Evolutionary conservation across 2,329 filamentous ascomycete genomes (phyloP), one percentile per base, ranked within the genome.

Genomic region (Raffaelea deltoideospora): DNA sequence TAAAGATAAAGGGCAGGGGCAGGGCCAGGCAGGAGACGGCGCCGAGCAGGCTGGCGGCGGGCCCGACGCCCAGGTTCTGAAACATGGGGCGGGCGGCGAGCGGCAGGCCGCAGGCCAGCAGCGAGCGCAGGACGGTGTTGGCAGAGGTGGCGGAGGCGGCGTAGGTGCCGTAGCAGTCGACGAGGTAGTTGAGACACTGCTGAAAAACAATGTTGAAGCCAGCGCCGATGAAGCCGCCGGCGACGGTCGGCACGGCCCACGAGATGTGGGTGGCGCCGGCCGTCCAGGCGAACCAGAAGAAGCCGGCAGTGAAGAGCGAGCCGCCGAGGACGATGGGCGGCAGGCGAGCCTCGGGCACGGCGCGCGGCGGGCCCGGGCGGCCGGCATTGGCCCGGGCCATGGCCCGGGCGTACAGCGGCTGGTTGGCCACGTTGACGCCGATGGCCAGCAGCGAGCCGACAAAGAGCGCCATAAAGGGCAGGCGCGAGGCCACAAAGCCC

Each of bases 81-180:
- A 77, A 81, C 69, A 81, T 73, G 32, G 63, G 57, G 9, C 65
- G 52, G 0, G 69, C 76, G 31, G 67, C 67, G 4, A 81, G 56
- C 0, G 76, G 76, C 1, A 79, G 58, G 3, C 71, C 57, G 1
- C 69, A 73, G 11, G 71, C 75, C 20, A 73, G 60, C 0, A 74
- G 54, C 0, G 59, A 65, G 2, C 76, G 58, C 9, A 74, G 53
- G 3, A 80, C 65, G 0, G 75, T 76, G 43, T 67, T 77, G 2
- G 75, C 74, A 0, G 77, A 76, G 7, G 78, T 67, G 3, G 73
- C 77, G 4, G 64, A 67, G 14, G 78, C 76, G 1, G 73, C 70
- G 43, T 76, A 71, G 40, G 63, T 54, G 27, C 69, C 63, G 40
- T 71, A 72, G 2, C 58, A 53, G 47, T 72, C 68, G 31, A 68